Evolutionary conservation across 163 green algal genomes (phyloP).

Genomic region (Chlorella variabilis): DNA sequence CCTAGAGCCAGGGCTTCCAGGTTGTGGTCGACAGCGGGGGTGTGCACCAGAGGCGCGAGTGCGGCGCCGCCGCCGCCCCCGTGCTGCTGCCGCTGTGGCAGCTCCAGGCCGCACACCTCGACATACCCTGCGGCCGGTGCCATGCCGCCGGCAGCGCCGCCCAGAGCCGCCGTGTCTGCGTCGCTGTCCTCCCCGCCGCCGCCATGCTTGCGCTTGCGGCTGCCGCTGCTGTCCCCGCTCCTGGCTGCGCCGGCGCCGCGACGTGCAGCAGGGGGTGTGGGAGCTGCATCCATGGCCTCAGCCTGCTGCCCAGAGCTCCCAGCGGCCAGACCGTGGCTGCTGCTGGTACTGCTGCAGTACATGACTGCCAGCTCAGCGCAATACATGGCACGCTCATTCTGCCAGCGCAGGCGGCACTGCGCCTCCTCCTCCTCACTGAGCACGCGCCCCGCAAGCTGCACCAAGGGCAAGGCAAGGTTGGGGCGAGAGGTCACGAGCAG

Average conservation of each 20-base stretch:
- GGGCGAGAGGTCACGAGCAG: too few species aligned
- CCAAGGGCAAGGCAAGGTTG: not conserved
- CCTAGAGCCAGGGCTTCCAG: conserved; percentile 75
- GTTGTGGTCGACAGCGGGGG: conserved; percentile 44
- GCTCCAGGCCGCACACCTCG: conserved; percentile 63
- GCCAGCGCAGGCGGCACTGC: conserved; percentile 24
- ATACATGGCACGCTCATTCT: conserved; percentile 21
- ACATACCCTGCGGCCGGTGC: conserved; percentile 52
- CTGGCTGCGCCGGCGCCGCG: not conserved
- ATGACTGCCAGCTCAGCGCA: conserved; percentile 44
- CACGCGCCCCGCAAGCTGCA: conserved; percentile 50
- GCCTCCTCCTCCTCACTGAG: conserved; percentile 55
- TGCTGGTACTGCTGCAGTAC: conserved; percentile 6
- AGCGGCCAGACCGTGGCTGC: not conserved
- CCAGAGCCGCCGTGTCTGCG: not conserved
- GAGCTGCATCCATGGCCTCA: conserved; percentile 3
- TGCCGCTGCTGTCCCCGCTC: conserved; percentile 17
- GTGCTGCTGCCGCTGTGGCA: conserved; percentile 43
- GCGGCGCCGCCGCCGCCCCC: not conserved
- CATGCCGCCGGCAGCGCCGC: conserved; percentile 19
- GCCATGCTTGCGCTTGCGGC: conserved; percentile 28
- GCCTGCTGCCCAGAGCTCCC: not conserved
- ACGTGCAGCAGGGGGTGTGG: not conserved
- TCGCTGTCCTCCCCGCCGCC: conserved; percentile 3
- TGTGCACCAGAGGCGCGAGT: conserved; percentile 38